Percentiles rank a stretch among this genome's conserved stretches.
phyloP scores from a whole-genome alignment of 495 filamentous ascomycete genomes.

The Amniculicola lignicola region DNA sequence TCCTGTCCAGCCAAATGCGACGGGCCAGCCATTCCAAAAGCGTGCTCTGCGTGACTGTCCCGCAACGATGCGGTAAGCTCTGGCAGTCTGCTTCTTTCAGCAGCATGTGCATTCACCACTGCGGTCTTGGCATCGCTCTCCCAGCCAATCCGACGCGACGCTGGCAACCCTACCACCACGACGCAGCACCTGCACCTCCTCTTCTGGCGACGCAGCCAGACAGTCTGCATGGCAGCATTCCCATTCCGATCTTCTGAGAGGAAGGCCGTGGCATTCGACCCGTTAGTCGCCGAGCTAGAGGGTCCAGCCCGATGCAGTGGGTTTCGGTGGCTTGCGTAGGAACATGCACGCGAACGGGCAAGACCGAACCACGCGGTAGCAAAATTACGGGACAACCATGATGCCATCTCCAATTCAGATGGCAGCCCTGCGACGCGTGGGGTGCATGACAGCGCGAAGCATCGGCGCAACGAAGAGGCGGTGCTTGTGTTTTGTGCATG shows the following conservation, averaged over 20 bases:
- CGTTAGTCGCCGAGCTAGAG: neutral
- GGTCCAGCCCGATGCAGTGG: conserved; percentile 27
- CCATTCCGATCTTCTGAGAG: neutral
- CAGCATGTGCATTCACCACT: neutral
- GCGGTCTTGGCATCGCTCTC: neutral
- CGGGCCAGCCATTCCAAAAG: too few species aligned
- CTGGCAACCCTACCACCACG: neutral
- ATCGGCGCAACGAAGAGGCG: too few species aligned
- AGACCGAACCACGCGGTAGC: conserved; percentile 13
- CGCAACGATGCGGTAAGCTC: conserved; percentile 13
- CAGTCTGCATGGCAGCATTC: neutral
- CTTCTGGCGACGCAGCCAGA: neutral
- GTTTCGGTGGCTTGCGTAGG: conserved; percentile 26
- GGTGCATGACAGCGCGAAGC: too few species aligned
- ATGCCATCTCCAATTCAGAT: too few species aligned
- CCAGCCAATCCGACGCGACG: neutral
- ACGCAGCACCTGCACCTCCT: neutral
- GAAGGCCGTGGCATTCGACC: neutral
- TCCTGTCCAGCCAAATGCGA: too few species aligned
- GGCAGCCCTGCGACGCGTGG: too few species aligned
- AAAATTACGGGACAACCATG: too few species aligned
- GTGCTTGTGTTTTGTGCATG: too few species aligned
- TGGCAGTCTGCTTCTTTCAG: neutral
- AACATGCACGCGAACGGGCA: conserved; percentile 16
- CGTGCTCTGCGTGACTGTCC: too few species aligned